phyloP scores from a whole-genome alignment of 2,329 filamentous ascomycete genomes.

The Phaeosphaeria sp. region DNA sequence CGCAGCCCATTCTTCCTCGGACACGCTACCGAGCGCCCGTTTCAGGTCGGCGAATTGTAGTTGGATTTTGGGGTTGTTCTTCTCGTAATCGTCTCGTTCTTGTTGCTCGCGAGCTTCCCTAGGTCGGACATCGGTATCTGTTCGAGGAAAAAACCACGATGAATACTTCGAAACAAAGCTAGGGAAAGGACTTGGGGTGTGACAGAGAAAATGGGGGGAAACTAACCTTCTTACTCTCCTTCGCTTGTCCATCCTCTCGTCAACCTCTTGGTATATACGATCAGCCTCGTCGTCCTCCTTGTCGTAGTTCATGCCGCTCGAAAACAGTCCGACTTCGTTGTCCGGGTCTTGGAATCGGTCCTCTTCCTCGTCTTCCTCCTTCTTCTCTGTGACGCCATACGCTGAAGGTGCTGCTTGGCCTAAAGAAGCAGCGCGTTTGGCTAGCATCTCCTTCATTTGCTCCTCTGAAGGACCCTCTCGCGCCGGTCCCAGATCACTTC shows the following conservation, averaged over 20 bases:
- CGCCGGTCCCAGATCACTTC: conserved; percentile 93
- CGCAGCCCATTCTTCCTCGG: conserved; percentile 95
- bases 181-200: conserved; percentile 23
- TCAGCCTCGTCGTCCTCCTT: conserved; percentile 98
- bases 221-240: conserved; percentile 87
- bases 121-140: conserved; percentile 77
- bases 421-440: conserved; percentile 87
- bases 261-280: conserved; percentile 91
- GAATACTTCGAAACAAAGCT: conserved; percentile 60
- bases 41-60: conserved; percentile 98
- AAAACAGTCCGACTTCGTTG: conserved; percentile 94
- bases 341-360: conserved; percentile 94
- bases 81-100: conserved; percentile 94
- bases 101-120: conserved; percentile 94
- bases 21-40: conserved; percentile 82
- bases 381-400: conserved; percentile 72
- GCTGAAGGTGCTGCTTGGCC: conserved; percentile 74
- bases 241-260: conserved; percentile 94
- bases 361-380: conserved; percentile 76
- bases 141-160: conserved; percentile 70
- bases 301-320: conserved; percentile 87
- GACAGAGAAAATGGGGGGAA: conserved; percentile 27
- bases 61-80: conserved; percentile 96
- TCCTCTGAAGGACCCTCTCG: conserved; percentile 95
- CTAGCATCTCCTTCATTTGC: conserved; percentile 96